phyloP scores from a whole-genome alignment of 148 eudicot species.

The Polygonum aviculare region DNA sequence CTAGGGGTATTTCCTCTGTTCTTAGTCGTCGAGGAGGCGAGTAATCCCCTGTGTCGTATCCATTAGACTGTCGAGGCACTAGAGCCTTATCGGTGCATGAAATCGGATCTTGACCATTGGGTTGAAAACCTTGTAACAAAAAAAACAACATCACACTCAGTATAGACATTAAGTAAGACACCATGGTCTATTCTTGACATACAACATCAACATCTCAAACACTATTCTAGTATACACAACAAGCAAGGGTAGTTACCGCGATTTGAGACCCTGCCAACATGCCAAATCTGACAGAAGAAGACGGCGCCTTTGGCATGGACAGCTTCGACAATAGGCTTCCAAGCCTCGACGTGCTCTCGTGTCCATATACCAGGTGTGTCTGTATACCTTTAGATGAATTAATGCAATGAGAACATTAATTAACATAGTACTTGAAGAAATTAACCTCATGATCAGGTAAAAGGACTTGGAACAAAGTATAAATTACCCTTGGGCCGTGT shows the following conservation, averaged over 20 bases:
- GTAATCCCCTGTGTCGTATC: constrained; percentile 17
- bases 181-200: not conserved
- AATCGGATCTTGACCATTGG: constrained; percentile 36
- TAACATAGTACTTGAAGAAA: not conserved
- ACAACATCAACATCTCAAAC: too few relatives aligned
- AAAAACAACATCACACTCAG: too few relatives aligned
- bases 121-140: constrained; percentile 29
- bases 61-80: constrained; percentile 28
- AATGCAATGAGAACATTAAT: not conserved
- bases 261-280: constrained; percentile 38
- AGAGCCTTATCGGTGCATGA: constrained; percentile 34
- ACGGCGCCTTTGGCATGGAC: constrained; percentile 43
- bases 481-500: constrained; percentile 34
- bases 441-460: too few relatives aligned
- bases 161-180: not conserved
- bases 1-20: constrained; percentile 29
- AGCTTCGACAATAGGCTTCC: constrained; percentile 49
- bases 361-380: constrained; percentile 50
- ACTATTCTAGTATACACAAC: not conserved
- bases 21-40: constrained; percentile 35
- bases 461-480: too few relatives aligned
- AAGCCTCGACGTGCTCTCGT: constrained; percentile 43
- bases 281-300: constrained; percentile 50
- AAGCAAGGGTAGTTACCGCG: constrained; percentile 14
- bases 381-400: constrained; percentile 20